These are phyloP conservation scores for Phytophthora vignae DNA, from an alignment of 352 stramenopile genomes.

Conservation along the genomic window DNA sequence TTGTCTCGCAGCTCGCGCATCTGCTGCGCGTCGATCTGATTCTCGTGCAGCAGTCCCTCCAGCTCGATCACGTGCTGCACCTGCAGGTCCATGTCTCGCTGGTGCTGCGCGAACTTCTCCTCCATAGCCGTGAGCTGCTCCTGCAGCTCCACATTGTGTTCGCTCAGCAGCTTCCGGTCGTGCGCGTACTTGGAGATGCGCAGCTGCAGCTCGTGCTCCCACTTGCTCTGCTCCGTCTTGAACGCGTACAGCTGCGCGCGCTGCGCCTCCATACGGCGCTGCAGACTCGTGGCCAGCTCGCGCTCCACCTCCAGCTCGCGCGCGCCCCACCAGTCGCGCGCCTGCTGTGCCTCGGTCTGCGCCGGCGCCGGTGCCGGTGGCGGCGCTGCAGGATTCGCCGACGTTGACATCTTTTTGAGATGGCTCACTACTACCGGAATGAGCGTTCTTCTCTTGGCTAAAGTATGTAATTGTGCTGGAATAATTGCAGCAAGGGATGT, in stretches of 20 bases:
- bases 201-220: constrained; percentile 80
- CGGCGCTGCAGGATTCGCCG: constrained; percentile 4
- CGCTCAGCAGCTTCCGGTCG: constrained; percentile 79
- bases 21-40: constrained; percentile 47
- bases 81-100: constrained; percentile 68
- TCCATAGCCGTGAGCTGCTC: constrained; percentile 61
- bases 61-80: constrained; percentile 69
- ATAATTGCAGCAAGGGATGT: not conserved
- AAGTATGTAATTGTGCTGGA: not conserved
- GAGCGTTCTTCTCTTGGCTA: not conserved
- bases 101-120: constrained; percentile 48
- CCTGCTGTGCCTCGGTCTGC: constrained; percentile 24
- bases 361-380: too few relatives aligned
- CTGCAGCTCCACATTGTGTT: constrained; percentile 86
- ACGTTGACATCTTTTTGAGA: constrained; percentile 1
- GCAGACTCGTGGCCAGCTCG: constrained; percentile 54
- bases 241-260: constrained; percentile 77
- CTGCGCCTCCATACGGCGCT: constrained; percentile 79
- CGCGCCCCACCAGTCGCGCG: constrained; percentile 68
- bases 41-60: constrained; percentile 60
- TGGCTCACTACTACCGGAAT: not conserved
- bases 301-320: constrained; percentile 51
- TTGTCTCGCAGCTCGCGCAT: constrained; percentile 43
- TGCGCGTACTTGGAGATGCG: constrained; percentile 83
- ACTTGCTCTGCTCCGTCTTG: constrained; percentile 86